phyloP scores from a whole-genome alignment of 73 alveolate species.

The Tetrahymena borealis region DNA sequence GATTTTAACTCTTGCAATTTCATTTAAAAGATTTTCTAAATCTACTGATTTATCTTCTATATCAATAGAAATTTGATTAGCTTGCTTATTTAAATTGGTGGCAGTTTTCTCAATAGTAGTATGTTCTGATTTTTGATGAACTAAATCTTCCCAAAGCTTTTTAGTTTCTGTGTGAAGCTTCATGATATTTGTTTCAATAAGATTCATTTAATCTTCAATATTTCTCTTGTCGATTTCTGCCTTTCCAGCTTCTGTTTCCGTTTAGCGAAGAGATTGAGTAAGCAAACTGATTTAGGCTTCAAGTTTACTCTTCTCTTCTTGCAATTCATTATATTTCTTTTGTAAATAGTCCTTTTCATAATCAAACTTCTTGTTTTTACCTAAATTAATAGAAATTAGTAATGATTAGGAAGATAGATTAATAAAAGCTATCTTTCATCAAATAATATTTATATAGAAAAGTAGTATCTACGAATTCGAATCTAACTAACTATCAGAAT shows the following conservation, averaged over 20 bases:
- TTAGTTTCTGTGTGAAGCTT: slow-evolving; percentile 87
- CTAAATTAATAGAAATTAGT: slow-evolving; percentile 15
- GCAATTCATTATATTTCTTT: slow-evolving; percentile 63
- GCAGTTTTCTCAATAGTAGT: slow-evolving; percentile 92
- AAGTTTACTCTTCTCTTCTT: slow-evolving; percentile 75
- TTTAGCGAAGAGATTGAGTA: slow-evolving; percentile 72
- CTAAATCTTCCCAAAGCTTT: slow-evolving; percentile 83
- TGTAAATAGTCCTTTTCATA: slow-evolving; percentile 59
- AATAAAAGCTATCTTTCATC: too few species aligned
- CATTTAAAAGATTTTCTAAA: slow-evolving; percentile 88
- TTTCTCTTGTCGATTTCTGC: slow-evolving; percentile 80
- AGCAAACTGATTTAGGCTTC: slow-evolving; percentile 70
- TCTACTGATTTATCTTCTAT: slow-evolving; percentile 87
- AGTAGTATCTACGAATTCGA: too few species aligned
- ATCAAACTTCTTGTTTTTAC: slow-evolving; percentile 53
- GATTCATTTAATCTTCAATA: slow-evolving; percentile 75
- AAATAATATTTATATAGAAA: too few species aligned
- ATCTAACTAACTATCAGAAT: too few species aligned
- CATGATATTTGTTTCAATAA: slow-evolving; percentile 85
- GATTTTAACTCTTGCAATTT: slow-evolving; percentile 92
- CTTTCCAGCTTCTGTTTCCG: slow-evolving; percentile 77
- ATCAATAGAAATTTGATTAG: slow-evolving; percentile 64
- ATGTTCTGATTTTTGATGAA: slow-evolving; percentile 80
- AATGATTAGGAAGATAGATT: slow-evolving; percentile 29
- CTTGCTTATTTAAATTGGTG: slow-evolving; percentile 74